Percentiles rank a stretch among this genome's conserved stretches.
These are phyloP conservation scores for Cynara cardunculus DNA, from an alignment of 129 eudicot species.

Conservation along the genomic window DNA sequence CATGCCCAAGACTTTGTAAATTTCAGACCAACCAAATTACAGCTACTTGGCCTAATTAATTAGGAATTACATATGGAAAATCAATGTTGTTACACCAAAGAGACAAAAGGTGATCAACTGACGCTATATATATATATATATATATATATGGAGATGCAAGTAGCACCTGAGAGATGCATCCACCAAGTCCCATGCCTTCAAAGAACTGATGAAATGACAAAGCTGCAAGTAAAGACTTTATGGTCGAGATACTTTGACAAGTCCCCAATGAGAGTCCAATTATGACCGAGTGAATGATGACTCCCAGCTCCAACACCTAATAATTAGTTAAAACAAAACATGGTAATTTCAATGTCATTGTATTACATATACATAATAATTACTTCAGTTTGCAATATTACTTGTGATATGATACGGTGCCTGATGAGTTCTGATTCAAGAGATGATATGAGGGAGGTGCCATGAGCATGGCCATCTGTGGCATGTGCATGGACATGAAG, in stretches of 20 bases:
- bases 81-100: too few relatives aligned
- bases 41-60: not conserved
- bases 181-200: conserved; percentile 88
- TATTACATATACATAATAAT: too few relatives aligned
- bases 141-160: not conserved
- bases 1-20: too few relatives aligned
- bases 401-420: conserved; percentile 62
- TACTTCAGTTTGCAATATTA: too few relatives aligned
- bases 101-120: too few relatives aligned
- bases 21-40: not conserved
- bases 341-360: not conserved
- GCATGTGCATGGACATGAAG: conserved; percentile 59
- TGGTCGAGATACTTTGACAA: conserved; percentile 47
- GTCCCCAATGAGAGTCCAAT: conserved; percentile 76
- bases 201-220: conserved; percentile 81
- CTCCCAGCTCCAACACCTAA: conserved; percentile 75
- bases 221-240: conserved; percentile 66
- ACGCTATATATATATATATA: not conserved
- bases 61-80: not conserved
- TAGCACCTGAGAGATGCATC: conserved; percentile 77
- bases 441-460: conserved; percentile 28
- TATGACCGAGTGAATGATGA: conserved; percentile 66
- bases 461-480: conserved; percentile 61
- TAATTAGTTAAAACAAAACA: not conserved
- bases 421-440: conserved; percentile 46